phyloP scores from a whole-genome alignment of 805 yeast species.

The Wickerhamiella occidentalis region DNA sequence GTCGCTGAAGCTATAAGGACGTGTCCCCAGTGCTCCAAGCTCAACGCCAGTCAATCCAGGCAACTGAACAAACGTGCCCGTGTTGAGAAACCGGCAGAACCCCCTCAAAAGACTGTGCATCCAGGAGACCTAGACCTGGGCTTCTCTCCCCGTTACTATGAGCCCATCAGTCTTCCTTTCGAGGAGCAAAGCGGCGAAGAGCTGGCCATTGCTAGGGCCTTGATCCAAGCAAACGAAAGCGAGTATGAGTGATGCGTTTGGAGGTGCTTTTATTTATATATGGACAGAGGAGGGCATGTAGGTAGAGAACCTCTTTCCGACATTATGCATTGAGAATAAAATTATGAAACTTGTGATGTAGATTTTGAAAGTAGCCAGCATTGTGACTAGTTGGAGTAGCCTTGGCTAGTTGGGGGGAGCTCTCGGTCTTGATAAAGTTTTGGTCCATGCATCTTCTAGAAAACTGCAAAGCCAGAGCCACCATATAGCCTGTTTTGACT shows the following conservation, averaged over 20 bases:
- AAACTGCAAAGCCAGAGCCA: neutral
- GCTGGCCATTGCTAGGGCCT: conserved; percentile 53
- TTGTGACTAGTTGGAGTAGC: too few species aligned
- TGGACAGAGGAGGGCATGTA: too few species aligned
- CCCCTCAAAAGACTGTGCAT: neutral
- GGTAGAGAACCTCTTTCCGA: too few species aligned
- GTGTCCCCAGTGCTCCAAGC: conserved; percentile 50
- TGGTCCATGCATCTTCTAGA: neutral
- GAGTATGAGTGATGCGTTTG: neutral
- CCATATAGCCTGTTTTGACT: neutral
- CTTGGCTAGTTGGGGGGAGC: too few species aligned
- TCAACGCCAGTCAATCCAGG: neutral
- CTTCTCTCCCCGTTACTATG: conserved; percentile 2
- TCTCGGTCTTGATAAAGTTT: too few species aligned
- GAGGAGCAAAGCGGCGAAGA: conserved; percentile 37
- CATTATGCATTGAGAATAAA: too few species aligned
- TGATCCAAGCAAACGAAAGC: conserved; percentile 44
- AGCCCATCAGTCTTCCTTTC: neutral
- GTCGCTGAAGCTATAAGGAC: conserved; percentile 66
- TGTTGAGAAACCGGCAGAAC: neutral
- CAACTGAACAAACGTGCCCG: neutral
- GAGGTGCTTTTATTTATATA: too few species aligned
- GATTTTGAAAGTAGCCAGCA: too few species aligned
- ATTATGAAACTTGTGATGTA: too few species aligned
- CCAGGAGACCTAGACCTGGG: conserved; percentile 5